Base-by-base conservation (phyloP, 495 filamentous ascomycete species). In the Penicillium bovifimosum region DNA sequence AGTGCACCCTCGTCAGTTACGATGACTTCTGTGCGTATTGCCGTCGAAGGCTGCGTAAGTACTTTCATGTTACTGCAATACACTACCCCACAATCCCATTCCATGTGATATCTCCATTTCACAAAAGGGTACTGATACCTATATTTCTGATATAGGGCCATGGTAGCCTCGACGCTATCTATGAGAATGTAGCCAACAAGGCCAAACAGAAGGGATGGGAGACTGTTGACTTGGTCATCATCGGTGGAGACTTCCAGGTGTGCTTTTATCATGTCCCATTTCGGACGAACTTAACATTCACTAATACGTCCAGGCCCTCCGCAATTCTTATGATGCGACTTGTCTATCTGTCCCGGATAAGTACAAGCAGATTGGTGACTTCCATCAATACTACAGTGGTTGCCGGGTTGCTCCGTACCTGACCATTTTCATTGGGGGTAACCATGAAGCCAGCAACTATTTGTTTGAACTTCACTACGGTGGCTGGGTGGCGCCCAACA, bases 401-500 rank as follows among this genome's bases (percentile, higher is more conserved):
- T 59, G 71, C 10, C 79, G 82, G 13, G 78, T 61, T 36, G 93
- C 95, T 0, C 93, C 95, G 0, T 95, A 88, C 57, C 73, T 93
- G 24, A 98, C 95, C 14, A 72, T 97, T 48, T 97, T 97, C 67
- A 80, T 96, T 43, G 91, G 84, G 33, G 93, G 93, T 7, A 98
- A 98, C 63, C 93, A 98, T 56, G 93, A 98, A 67, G 90, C 93
- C 0, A 84, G 86, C 53, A 90, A 86, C 29, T 78, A 96, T 63
- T 66, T 96, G 0, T 90, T 80, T 72, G 93, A 98, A 63, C 79
- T 98, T 3, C 95, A 88, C 72, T 95, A 97, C 65, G 93, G 93
- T 35, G 93, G 93, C 33, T 98, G 93, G 93, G 93, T 89, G 2
- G 92, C 92, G 1, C 91, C 88, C 14, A 96, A 92, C 47, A 98